Conservation (phyloP, 179 eudicot species). For the Carnegiea gigantea region DNA sequence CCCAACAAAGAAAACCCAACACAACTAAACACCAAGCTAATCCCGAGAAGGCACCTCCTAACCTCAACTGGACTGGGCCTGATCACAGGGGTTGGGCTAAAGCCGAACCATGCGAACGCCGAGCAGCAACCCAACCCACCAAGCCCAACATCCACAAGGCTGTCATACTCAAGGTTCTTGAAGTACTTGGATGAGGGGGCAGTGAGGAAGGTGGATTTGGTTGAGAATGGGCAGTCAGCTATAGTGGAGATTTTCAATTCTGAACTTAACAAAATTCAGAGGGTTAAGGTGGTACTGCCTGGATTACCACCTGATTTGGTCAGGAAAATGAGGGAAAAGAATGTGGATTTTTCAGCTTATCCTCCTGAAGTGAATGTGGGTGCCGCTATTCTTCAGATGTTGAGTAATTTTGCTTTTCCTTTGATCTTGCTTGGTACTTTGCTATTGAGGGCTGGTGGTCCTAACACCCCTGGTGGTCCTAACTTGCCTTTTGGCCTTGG, state of each 20-base stretch:
- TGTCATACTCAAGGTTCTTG: constrained; percentile 76
- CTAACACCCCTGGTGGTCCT: constrained; percentile 60
- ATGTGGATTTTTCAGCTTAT: constrained; percentile 71
- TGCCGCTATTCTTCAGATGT: constrained; percentile 46
- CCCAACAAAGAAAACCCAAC: constrained; percentile 24
- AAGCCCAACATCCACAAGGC: constrained; percentile 40
- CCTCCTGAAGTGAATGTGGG: constrained; percentile 50
- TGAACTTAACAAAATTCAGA: constrained; percentile 55
- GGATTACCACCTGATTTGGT: constrained; percentile 64
- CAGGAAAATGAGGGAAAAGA: constrained; percentile 60
- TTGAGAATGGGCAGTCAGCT: constrained; percentile 65
- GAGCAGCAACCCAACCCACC: constrained; percentile 50
- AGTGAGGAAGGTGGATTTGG: constrained; percentile 70
- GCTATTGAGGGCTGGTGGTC: constrained; percentile 42
- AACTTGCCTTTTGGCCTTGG: constrained; percentile 81
- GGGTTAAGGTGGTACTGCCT: constrained; percentile 67
- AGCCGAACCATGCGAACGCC: constrained; percentile 39
- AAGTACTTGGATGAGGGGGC: constrained; percentile 65
- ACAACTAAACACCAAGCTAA: constrained; percentile 17
- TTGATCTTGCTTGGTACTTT: constrained; percentile 62
- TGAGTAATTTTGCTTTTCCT: constrained; percentile 75
- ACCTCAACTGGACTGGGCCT: constrained; percentile 46
- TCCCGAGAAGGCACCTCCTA: constrained; percentile 48
- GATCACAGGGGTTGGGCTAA: constrained; percentile 28
- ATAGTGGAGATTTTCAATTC: constrained; percentile 65